Evolutionary conservation across 208 protist species (phyloP), one percentile per base, ranked within the genome.

Genomic region (Trypanosoma theileri): DNA sequence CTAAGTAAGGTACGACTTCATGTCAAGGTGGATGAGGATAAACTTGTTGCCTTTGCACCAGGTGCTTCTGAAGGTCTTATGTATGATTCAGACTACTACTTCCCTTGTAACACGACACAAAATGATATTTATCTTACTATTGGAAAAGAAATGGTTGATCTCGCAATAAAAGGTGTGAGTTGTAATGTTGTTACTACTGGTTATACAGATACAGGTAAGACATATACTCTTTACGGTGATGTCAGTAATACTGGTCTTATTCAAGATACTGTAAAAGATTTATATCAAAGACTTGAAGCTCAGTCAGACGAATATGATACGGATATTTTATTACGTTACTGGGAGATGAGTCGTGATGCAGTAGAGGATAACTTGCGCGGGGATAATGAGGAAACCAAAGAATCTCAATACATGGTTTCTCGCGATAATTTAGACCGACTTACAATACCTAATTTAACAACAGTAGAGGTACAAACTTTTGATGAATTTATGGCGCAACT

Each of bases 51-150:
- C 48, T 94, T 92, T 58, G 71, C 85, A 0, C 88, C 88, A 4
- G 66, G 71, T 31, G 59, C 77, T 21, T 46, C 60, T 10, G 78
- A 91, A 60, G 92, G 89, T 26, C 79, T 95, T 35, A 86, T 94
- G 85, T 97, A 95, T 69, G 79, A 95, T 80, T 95, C 90, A 50
- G 92, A 97, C 73, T 97, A 93, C 73, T 93, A 85, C 66, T 95
- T 90, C 65, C 85, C 92, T 3, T 75, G 81, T 50, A 80, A 85
- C 28, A 69, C 88, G n/a, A 83, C 80, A 9, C 88, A 94, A 61
- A 70, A 88, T 10, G 86, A 94, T 51, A 57, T 97, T 12, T 86
- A 88, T 65, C 63, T 71, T 45, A 92, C 87, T 14, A 91, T 97
- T 44, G 92, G 92, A 2, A 53, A 79, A 46, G 84, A 92, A 66